Percentiles rank a stretch among this genome's conserved stretches.
These are phyloP conservation scores for Botrytis fragariae DNA, from an alignment of 2,329 filamentous ascomycete genomes.

Conservation along the genomic window DNA sequence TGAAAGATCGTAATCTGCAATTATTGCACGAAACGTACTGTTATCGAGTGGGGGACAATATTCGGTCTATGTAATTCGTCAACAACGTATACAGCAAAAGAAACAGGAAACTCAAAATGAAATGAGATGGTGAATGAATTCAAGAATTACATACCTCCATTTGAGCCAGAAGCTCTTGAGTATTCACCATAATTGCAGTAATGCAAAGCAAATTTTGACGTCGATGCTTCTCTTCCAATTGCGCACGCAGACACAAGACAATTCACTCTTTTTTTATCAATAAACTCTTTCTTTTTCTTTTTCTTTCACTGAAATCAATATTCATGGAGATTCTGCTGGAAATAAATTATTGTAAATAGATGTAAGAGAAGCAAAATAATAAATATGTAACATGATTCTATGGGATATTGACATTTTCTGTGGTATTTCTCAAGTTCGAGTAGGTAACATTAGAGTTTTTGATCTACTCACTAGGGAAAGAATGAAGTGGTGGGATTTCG, in stretches of 20 bases:
- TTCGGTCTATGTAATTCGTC: constrained; percentile 8
- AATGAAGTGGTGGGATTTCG: not conserved
- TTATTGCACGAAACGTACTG: constrained; percentile 70
- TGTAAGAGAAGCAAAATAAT: not conserved
- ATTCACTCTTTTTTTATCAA: not conserved
- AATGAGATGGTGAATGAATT: not conserved
- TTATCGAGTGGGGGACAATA: constrained; percentile 22
- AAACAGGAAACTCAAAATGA: no score
- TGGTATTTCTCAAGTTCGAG: not conserved
- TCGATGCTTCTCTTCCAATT: not conserved
- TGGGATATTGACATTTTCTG: not conserved
- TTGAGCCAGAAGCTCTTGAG: constrained; percentile 7
- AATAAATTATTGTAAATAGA: not conserved
- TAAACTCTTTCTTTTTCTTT: not conserved
- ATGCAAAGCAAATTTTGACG: not conserved
- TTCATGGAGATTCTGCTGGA: not conserved
- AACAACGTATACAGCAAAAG: not conserved
- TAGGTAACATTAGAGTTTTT: not conserved
- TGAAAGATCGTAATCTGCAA: constrained; percentile 67
- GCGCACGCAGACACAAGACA: not conserved
- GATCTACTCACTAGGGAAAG: not conserved
- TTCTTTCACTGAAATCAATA: not conserved
- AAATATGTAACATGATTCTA: not conserved
- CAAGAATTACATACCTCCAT: constrained; percentile 15
- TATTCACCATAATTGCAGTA: constrained; percentile 14